Evolutionary conservation across 1,284 basidiomycete genomes (phyloP).

Genomic region (Ustilago curta): DNA sequence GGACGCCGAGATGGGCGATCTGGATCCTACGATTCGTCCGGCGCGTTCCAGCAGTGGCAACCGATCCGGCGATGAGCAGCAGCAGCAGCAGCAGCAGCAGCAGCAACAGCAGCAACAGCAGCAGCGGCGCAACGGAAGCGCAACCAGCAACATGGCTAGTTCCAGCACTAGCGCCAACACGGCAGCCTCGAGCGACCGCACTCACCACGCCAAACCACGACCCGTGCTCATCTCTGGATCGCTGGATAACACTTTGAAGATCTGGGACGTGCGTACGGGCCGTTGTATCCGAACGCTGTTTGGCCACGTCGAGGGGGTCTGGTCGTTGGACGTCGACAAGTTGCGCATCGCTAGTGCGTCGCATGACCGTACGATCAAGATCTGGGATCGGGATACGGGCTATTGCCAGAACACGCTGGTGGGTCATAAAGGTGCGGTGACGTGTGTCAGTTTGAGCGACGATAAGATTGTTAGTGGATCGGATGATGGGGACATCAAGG

Average conservation of each 20-base stretch:
- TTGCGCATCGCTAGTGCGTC: conserved; percentile 89
- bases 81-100: not conserved
- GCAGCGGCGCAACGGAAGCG: conserved; percentile 1
- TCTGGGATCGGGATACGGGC: conserved; percentile 93
- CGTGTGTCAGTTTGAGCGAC: conserved; percentile 88
- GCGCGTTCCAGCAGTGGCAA: conserved; percentile 9
- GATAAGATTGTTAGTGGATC: conserved; percentile 95
- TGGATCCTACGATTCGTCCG: conserved; percentile 45
- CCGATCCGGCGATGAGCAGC: conserved; percentile 20
- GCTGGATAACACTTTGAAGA: conserved; percentile 93
- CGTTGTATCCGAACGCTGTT: conserved; percentile 86
- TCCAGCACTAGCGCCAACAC: conserved; percentile 2
- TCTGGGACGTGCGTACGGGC: conserved; percentile 94
- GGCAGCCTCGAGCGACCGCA: not conserved
- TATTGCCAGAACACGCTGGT: conserved; percentile 89
- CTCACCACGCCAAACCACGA: conserved; percentile 27
- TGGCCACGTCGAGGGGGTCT: conserved; percentile 92
- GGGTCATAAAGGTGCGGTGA: conserved; percentile 93
- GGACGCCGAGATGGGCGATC: conserved; percentile 63
- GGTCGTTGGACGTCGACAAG: conserved; percentile 92
- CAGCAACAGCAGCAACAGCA: not conserved
- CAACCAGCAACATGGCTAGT: not conserved
- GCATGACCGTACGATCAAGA: conserved; percentile 87
- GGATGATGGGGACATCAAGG: conserved; percentile 81
- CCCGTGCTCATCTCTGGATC: conserved; percentile 87